These are phyloP conservation scores for Barnettozyma siamensis DNA, from an alignment of 805 yeast species.

Conservation along the genomic window DNA sequence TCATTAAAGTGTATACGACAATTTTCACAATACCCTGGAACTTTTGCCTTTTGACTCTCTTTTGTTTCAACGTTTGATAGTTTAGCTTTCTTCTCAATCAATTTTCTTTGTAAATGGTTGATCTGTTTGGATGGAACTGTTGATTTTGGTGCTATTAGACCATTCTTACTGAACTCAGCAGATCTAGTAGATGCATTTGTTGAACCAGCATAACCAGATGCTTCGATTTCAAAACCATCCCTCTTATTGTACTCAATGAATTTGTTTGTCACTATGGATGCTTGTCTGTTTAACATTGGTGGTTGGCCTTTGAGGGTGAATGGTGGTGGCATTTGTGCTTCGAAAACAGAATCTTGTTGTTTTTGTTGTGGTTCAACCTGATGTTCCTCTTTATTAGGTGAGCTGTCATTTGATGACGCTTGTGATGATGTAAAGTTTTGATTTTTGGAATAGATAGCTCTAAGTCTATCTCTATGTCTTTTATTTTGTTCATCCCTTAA, in stretches of 20 bases:
- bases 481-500: conserved; percentile 27
- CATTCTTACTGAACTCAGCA: conserved; percentile 39
- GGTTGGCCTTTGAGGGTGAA: not conserved
- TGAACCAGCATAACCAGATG: conserved; percentile 52
- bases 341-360: not conserved
- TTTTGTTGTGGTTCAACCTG: not conserved
- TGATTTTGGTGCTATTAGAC: conserved; percentile 55
- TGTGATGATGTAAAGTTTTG: not conserved
- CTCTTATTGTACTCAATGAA: conserved; percentile 21
- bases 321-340: conserved; percentile 19
- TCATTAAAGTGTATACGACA: conserved; percentile 80
- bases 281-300: conserved; percentile 16
- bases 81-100: conserved; percentile 20
- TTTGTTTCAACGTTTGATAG: conserved; percentile 14
- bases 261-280: conserved; percentile 15
- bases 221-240: conserved; percentile 49
- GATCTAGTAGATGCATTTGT: conserved; percentile 26
- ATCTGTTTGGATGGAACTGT: conserved; percentile 49
- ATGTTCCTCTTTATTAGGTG: conserved; percentile 2
- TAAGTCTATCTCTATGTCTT: conserved; percentile 34
- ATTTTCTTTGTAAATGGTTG: conserved; percentile 42
- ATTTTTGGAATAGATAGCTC: conserved; percentile 14
- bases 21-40: conserved; percentile 87
- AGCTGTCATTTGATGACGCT: conserved; percentile 3
- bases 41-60: conserved; percentile 22